These are phyloP conservation scores for Hyaloscypha finlandica DNA, from an alignment of 495 filamentous ascomycete species.

Conservation along the genomic window DNA sequence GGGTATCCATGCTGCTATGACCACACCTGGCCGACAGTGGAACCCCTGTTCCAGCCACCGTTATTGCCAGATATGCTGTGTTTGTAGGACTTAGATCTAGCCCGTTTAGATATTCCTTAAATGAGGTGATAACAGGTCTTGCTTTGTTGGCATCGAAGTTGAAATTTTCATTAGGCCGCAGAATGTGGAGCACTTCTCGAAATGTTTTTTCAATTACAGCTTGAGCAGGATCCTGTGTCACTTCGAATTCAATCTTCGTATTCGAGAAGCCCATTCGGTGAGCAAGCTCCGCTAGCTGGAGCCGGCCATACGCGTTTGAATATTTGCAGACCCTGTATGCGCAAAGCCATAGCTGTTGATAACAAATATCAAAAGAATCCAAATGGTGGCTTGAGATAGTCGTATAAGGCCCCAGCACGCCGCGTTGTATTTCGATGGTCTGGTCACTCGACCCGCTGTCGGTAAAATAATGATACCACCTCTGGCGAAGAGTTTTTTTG, in stretches of 20 bases:
- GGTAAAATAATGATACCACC: too few species aligned
- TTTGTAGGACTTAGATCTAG: neutral
- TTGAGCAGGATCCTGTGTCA: slow-evolving; percentile 10
- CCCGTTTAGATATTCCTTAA: slow-evolving; percentile 16
- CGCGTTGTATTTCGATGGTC: too few species aligned
- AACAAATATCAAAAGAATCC: slow-evolving; percentile 19
- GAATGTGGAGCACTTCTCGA: slow-evolving; percentile 10
- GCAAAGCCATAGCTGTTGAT: slow-evolving; percentile 26
- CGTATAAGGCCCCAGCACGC: too few species aligned
- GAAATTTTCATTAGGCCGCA: slow-evolving; percentile 18
- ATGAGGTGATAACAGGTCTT: slow-evolving; percentile 7
- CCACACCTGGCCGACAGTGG: slow-evolving; percentile 17
- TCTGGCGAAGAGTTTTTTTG: too few species aligned
- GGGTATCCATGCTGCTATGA: slow-evolving; percentile 13
- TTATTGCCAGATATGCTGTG: slow-evolving; percentile 9
- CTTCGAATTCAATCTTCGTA: slow-evolving; percentile 12
- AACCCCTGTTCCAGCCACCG: slow-evolving; percentile 15
- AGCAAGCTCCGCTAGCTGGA: slow-evolving; percentile 18
- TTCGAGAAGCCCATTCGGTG: slow-evolving; percentile 20
- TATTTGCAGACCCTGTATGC: slow-evolving; percentile 18
- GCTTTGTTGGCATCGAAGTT: slow-evolving; percentile 17
- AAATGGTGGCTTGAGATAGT: too few species aligned
- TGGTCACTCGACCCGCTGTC: too few species aligned
- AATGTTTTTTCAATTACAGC: slow-evolving; percentile 14
- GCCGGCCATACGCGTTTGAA: slow-evolving; percentile 11